Conservation (phyloP, 2,329 filamentous ascomycete genomes). For the Diaporthe ampelina region DNA sequence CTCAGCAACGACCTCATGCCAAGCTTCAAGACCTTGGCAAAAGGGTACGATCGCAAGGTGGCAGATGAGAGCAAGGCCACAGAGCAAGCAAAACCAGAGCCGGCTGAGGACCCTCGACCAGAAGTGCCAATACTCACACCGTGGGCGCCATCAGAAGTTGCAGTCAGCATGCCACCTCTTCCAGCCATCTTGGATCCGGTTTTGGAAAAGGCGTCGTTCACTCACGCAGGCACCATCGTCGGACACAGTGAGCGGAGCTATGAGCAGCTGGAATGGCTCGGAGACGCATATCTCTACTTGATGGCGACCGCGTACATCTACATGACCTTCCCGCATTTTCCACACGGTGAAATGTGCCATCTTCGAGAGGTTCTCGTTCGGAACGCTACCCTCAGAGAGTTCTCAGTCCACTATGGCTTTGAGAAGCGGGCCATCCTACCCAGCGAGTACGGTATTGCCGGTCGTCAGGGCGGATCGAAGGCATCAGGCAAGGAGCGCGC, state of each 20-base stretch:
- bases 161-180: slow-evolving; percentile 66
- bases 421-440: slow-evolving; percentile 74
- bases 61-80: not conserved
- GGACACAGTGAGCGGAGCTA: slow-evolving; percentile 68
- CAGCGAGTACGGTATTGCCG: slow-evolving; percentile 55
- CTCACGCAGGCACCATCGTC: slow-evolving; percentile 67
- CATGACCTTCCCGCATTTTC: slow-evolving; percentile 75
- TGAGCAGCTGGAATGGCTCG: slow-evolving; percentile 89
- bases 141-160: slow-evolving; percentile 67
- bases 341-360: slow-evolving; percentile 79
- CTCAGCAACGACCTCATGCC: slow-evolving; percentile 42
- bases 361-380: slow-evolving; percentile 84
- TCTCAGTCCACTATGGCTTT: slow-evolving; percentile 79
- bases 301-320: slow-evolving; percentile 83
- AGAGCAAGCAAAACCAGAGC: not conserved
- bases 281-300: slow-evolving; percentile 87
- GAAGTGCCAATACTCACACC: slow-evolving; percentile 53
- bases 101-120: slow-evolving; percentile 41
- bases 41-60: slow-evolving; percentile 9
- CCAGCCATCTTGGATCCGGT: slow-evolving; percentile 71
- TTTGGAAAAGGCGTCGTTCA: slow-evolving; percentile 76
- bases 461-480: slow-evolving; percentile 53
- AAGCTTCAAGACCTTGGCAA: slow-evolving; percentile 32
- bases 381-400: slow-evolving; percentile 82
- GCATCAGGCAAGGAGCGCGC: slow-evolving; percentile 66